Percentiles rank a stretch among this genome's conserved stretches.
These are phyloP conservation scores for Austroboletus eburneus DNA, from an alignment of 768 basidiomycete genomes.

Conservation along the genomic window DNA sequence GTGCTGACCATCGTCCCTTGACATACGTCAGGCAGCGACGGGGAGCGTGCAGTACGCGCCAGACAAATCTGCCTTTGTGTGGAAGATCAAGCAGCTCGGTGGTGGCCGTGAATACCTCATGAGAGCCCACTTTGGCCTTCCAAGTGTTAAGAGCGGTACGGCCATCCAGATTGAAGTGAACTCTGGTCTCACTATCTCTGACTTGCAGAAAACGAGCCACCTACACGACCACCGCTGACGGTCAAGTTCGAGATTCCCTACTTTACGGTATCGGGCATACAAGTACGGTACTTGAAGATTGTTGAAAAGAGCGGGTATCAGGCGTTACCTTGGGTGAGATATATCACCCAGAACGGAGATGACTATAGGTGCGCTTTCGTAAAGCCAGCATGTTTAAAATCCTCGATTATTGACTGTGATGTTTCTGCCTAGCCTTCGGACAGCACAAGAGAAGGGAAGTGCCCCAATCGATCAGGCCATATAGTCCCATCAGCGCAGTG, in stretches of 20 bases:
- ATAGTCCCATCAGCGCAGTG: too few relatives aligned
- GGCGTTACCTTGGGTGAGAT: conserved; percentile 93
- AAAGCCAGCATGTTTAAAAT: background rate
- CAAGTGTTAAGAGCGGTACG: conserved; percentile 87
- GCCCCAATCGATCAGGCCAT: conserved; percentile 47
- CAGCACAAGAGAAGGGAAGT: conserved; percentile 71
- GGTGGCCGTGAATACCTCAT: conserved; percentile 96
- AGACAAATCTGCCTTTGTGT: conserved; percentile 96
- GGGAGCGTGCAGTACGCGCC: conserved; percentile 96
- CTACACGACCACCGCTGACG: conserved; percentile 87
- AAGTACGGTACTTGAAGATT: conserved; percentile 96
- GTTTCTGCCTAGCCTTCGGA: conserved; percentile 45
- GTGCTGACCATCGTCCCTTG: background rate
- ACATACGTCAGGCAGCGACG: conserved; percentile 68
- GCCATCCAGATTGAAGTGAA: conserved; percentile 3
- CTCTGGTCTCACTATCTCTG: background rate
- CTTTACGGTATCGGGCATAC: conserved; percentile 96
- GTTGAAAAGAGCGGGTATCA: conserved; percentile 99
- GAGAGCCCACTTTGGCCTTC: conserved; percentile 96
- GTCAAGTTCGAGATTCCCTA: conserved; percentile 99
- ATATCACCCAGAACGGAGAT: conserved; percentile 89
- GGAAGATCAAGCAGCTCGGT: conserved; percentile 98
- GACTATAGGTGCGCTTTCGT: conserved; percentile 67
- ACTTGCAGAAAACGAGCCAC: conserved; percentile 59
- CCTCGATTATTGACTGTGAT: background rate